A percentile compares a stretch with the other conserved stretches of the same genome.
Conservation (phyloP, 2,329 filamentous ascomycete species). For the Erysiphe pulchra region DNA sequence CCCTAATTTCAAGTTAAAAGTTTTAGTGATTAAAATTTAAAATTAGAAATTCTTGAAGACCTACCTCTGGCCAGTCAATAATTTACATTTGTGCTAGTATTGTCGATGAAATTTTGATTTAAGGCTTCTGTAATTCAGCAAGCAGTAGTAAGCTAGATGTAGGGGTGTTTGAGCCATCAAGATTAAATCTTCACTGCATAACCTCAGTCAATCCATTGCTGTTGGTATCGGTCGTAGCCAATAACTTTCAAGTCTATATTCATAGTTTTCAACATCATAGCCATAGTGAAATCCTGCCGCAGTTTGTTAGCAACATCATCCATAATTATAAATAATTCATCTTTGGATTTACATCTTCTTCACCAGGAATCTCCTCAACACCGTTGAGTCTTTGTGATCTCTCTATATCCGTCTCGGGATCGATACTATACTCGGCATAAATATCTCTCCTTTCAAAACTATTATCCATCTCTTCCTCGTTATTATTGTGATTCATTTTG, state of each 20-base stretch:
- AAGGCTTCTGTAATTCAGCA: too few species aligned
- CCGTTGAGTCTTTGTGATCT: slow-evolving; percentile 13
- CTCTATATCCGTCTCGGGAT: slow-evolving; percentile 14
- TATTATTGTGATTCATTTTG: slow-evolving; percentile 12
- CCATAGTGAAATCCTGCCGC: slow-evolving; percentile 36
- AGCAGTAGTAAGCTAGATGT: too few species aligned
- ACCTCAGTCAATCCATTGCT: slow-evolving; percentile 29
- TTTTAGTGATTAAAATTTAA: too few species aligned
- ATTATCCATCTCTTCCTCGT: slow-evolving; percentile 13
- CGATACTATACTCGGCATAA: slow-evolving; percentile 12
- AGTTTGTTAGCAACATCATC: slow-evolving; percentile 2
- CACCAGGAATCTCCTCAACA: slow-evolving; percentile 14
- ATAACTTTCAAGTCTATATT: slow-evolving; percentile 37
- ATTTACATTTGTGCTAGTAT: too few species aligned
- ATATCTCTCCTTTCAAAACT: slow-evolving; percentile 14
- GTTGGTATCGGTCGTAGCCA: slow-evolving; percentile 29
- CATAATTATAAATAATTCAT: slow-evolving; percentile 7
- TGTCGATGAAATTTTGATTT: too few species aligned
- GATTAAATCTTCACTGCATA: neutral
- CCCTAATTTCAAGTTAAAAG: too few species aligned
- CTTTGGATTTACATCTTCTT: slow-evolving; percentile 14
- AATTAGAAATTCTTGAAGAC: too few species aligned
- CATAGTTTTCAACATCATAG: slow-evolving; percentile 39
- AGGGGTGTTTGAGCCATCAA: too few species aligned
- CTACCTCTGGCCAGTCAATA: too few species aligned